Evolutionary conservation across 768 basidiomycete genomes (phyloP), one percentile per base, ranked within the genome.

Genomic region (Trametes punicea): DNA sequence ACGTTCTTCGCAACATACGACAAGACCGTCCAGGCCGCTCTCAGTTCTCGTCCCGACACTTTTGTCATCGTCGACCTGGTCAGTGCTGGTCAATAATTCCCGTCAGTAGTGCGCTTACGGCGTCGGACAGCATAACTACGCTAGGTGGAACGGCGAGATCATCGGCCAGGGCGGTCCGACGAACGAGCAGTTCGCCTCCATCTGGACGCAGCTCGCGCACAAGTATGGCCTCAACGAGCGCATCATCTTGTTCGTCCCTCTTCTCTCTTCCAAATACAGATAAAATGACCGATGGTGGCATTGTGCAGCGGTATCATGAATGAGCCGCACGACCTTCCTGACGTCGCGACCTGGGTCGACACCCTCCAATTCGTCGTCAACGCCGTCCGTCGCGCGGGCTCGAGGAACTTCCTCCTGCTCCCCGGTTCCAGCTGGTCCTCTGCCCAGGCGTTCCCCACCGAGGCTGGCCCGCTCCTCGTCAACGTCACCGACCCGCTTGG

Each of bases 1-100:
- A 70, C 61, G 69, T 75, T 81, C 64, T 65, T 69, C 10, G 16
- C 51, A 9, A 60, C 64, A 11, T 82, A 81, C 64, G 78, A 83
- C 59, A 64, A 63, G 15, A 76, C 77, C 23, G 81, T 83, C 10
- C 76, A 80, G 60, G 71, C 75, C 23, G 75, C 74, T 26, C 68
- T 81, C 39, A 66, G 64, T n/a, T 70, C 77, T 1, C 69, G 70
- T 16, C 66, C 67, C 10, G 70, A 73, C 26, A 73, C 74, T 25
- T 76, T 77, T 59, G 79, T 76, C 47, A 81, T 82, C 57, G 65
- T 82, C 33, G 81, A 81, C 64, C 58, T 82, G 25, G 77, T 77
- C 61, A 20, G 49, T 29, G n/a, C n/a, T n/a, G n/a, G n/a, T n/a
- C n/a, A n/a, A 16, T 4, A 1, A 25, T 10, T 31, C 20, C 4